phyloP scores from a whole-genome alignment of 2,329 filamentous ascomycete species.

The Chalaropsis ovoidea region DNA sequence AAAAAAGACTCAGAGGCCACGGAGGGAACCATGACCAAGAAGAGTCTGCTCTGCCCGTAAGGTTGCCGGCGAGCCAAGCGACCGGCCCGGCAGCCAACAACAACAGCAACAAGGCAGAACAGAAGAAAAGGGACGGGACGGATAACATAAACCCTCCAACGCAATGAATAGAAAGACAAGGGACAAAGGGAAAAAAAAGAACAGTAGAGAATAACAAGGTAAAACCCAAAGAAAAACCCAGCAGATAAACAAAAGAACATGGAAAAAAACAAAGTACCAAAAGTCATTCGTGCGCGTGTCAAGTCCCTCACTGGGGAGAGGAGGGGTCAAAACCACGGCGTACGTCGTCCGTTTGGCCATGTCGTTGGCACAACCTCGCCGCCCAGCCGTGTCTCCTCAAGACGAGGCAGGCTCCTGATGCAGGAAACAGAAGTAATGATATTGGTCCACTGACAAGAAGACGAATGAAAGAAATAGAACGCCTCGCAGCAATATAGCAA shows the following conservation, averaged over 20 bases:
- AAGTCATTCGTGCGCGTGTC: background rate
- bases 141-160: background rate
- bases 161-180: conserved; percentile 8
- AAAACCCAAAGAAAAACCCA: conserved; percentile 4
- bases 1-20: too few species aligned
- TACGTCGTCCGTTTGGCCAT: background rate
- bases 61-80: too few species aligned
- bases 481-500: conserved; percentile 9
- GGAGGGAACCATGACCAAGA: too few species aligned
- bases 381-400: background rate
- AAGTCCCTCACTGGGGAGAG: too few species aligned
- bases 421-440: conserved; percentile 10
- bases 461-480: conserved; percentile 6
- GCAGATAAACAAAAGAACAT: background rate
- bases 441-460: conserved; percentile 8
- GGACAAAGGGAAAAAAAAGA: background rate
- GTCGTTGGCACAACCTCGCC: background rate
- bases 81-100: too few species aligned
- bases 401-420: background rate
- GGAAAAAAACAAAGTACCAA: background rate
- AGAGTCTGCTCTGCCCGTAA: too few species aligned
- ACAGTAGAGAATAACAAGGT: background rate
- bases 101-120: background rate
- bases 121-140: background rate
- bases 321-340: background rate